A percentile compares a stretch with the other conserved stretches of the same genome.
These are phyloP conservation scores for Rheum nobile DNA, from an alignment of 148 eudicot species.

Conservation along the genomic window DNA sequence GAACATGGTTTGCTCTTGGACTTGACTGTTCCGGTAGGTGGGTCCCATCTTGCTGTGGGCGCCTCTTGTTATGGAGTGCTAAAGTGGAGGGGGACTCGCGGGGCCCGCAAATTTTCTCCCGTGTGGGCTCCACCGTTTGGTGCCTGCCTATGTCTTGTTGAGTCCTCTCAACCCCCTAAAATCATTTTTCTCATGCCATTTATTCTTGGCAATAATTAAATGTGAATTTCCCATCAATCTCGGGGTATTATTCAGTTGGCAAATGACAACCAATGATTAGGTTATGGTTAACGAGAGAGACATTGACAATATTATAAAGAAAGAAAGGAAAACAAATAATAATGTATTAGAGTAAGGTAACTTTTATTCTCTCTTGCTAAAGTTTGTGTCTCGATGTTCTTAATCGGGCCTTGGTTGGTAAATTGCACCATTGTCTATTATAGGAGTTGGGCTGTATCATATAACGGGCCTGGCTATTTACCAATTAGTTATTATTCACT, in stretches of 20 bases:
- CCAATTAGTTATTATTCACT: neutral
- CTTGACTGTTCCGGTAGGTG: too few relatives aligned
- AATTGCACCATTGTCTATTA: neutral
- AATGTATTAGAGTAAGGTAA: too few relatives aligned
- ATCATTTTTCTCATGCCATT: neutral
- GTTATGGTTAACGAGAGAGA: neutral
- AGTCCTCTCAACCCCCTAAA: neutral
- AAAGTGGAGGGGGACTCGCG: too few relatives aligned
- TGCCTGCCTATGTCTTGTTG: neutral
- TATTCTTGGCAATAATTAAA: neutral
- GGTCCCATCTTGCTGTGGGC: too few relatives aligned
- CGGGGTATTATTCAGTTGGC: neutral
- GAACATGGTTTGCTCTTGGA: too few relatives aligned
- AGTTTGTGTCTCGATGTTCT: too few relatives aligned
- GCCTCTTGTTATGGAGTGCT: too few relatives aligned
- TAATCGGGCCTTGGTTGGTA: neutral
- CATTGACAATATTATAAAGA: too few relatives aligned
- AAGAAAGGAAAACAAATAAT: too few relatives aligned
- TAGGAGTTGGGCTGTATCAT: neutral
- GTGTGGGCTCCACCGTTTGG: too few relatives aligned
- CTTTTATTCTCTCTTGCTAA: too few relatives aligned
- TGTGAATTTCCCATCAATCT: neutral
- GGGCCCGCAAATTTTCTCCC: too few relatives aligned
- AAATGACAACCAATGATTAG: neutral
- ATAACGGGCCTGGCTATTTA: neutral